Conservation (phyloP, 306 rosid genomes). For the Ammopiptanthus mongolicus region DNA sequence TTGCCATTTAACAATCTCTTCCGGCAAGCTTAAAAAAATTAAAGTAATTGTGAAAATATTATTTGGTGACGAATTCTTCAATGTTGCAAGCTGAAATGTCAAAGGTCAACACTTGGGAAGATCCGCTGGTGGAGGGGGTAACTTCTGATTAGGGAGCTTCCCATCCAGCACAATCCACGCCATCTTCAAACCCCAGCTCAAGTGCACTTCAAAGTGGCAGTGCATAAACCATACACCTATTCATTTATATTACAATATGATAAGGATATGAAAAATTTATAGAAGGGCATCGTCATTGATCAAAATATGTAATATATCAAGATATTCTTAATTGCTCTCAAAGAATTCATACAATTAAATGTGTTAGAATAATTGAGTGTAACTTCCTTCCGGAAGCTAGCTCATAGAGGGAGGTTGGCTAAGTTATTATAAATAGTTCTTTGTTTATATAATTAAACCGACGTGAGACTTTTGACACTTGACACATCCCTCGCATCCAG, state of each 20-base stretch:
- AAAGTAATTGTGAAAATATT: not conserved
- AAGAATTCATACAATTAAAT: too few species aligned
- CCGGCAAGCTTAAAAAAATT: not conserved
- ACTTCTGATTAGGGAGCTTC: conserved; percentile 18
- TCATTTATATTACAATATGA: not conserved
- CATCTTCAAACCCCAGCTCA: conserved; percentile 31
- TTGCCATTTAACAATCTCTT: not conserved
- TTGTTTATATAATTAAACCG: too few species aligned
- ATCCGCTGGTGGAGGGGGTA: conserved; percentile 28
- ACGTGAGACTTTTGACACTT: too few species aligned
- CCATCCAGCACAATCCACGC: conserved; percentile 28
- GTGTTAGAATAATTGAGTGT: too few species aligned
- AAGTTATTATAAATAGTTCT: too few species aligned
- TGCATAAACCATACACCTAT: conserved; percentile 34
- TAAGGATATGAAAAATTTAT: not conserved
- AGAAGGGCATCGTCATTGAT: not conserved
- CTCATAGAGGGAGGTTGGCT: too few species aligned
- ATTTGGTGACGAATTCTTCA: not conserved
- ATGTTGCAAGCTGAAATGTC: not conserved
- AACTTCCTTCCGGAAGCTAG: too few species aligned
- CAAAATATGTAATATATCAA: too few species aligned
- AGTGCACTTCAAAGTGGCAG: conserved; percentile 29
- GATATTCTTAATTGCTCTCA: too few species aligned
- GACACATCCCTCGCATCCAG: too few species aligned
- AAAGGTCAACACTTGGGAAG: conserved; percentile 27